Conservation (phyloP, 495 filamentous ascomycete genomes). For the Daldinia concentrica region DNA sequence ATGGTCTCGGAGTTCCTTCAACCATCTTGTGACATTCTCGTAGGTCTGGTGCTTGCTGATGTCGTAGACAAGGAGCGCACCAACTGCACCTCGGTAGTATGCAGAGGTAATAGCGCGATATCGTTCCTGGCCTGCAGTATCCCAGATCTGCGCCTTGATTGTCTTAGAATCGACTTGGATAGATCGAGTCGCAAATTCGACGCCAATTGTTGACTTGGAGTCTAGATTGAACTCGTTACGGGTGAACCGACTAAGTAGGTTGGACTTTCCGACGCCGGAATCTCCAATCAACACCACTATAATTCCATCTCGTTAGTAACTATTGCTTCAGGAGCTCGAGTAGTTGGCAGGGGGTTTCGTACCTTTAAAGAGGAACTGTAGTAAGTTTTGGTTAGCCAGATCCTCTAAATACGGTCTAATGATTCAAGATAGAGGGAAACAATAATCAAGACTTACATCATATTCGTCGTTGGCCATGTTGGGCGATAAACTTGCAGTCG, state of each 20-base stretch:
- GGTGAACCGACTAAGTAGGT: conserved; percentile 98
- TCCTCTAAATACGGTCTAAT: conserved; percentile 23
- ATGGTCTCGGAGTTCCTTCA: conserved; percentile 98
- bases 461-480: conserved; percentile 99
- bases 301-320: conserved; percentile 50
- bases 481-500: conserved; percentile 36
- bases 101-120: conserved; percentile 99
- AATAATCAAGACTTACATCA: conserved; percentile 78
- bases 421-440: conserved; percentile 10
- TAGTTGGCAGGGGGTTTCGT: conserved; percentile 30
- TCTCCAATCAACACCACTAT: conserved; percentile 98
- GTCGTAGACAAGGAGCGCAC: conserved; percentile 97
- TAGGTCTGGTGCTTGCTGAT: conserved; percentile 99
- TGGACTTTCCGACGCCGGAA: conserved; percentile 99
- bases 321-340: background rate
- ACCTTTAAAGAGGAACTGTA: conserved; percentile 99
- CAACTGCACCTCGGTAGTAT: conserved; percentile 97
- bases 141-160: conserved; percentile 99
- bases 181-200: conserved; percentile 98
- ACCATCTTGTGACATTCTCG: conserved; percentile 98
- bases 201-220: conserved; percentile 99
- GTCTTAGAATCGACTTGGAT: conserved; percentile 99
- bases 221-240: conserved; percentile 99
- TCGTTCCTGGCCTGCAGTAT: conserved; percentile 98
- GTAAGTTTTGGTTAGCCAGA: conserved; percentile 46